Evolutionary conservation across 768 basidiomycete species (phyloP), one percentile per base, ranked within the genome.

Genomic region (Boletus sensibilis): DNA sequence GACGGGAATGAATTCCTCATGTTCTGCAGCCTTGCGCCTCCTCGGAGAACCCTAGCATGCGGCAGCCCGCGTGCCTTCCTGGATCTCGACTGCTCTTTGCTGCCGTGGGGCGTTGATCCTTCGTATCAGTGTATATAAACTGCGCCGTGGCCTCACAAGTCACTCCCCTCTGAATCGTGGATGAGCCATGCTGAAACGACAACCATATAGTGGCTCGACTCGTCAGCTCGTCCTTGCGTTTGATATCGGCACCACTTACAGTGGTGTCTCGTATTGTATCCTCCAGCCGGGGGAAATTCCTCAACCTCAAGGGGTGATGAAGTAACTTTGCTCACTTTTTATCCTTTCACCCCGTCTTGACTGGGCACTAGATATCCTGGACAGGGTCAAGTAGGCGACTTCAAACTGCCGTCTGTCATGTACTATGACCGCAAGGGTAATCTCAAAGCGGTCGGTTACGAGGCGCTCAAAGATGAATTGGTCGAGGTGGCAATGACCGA

Each of bases 321-420:
- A 38, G 64, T 58, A 44, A 23, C 34, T 5, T 10, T 33, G 4
- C 5, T 31, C 29, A 10, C 11, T 37, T 12, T 21, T 23, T 0
- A 1, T 35, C 25, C 4, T 13, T 5, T 34, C 16, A 11, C 25
- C 14, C 23, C 14, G 35, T 52, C 31, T 50, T 53, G 45, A 59
- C 55, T 14, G 2, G 18, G 41, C 25, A 21, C 21, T 29, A 69
- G 74, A 27, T 75, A 68, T 52, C 76, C 76, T 8, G 75, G 73
- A 1, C 76, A 78, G 39, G 74, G 75, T 47, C 64, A 70, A 51
- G 58, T 68, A 4, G 75, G 77, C 13, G 73, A 75, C 44, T 74
- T 67, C 39, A 80, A 80, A 58, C 74, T 80, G 16, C 79, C 80
- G 0, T 76, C 76, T 12, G 64, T 80, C 41, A 60, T 81, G 27